Conservation (phyloP, 1,139 yeast genomes). For the Kodamaea sp. region DNA sequence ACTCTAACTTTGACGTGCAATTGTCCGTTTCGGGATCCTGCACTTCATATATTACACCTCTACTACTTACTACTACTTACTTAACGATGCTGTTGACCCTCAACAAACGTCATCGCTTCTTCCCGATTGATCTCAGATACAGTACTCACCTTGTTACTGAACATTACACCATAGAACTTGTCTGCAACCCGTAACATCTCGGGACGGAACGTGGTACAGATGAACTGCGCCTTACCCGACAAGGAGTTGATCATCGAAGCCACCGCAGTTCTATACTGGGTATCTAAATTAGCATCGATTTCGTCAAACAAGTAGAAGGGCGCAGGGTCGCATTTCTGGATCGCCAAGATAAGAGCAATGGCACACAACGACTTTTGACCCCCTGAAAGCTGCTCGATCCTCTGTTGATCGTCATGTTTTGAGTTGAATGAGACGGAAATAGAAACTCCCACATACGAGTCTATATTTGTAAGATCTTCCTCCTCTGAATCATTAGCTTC, state of each 20-base stretch:
- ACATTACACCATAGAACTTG: conserved; percentile 84
- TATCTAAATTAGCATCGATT: conserved; percentile 92
- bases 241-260: conserved; percentile 72
- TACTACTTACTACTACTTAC: not conserved
- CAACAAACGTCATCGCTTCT: conserved; percentile 80
- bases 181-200: conserved; percentile 90
- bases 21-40: too few species aligned
- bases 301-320: conserved; percentile 96
- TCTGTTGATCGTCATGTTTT: conserved; percentile 79
- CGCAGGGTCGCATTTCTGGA: conserved; percentile 94
- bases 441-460: conserved; percentile 77
- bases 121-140: conserved; percentile 69
- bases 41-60: not conserved
- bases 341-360: conserved; percentile 86
- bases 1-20: too few species aligned
- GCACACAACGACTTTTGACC: conserved; percentile 97
- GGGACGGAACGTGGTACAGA: conserved; percentile 93
- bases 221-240: conserved; percentile 76
- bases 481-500: conserved; percentile 18
- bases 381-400: conserved; percentile 90
- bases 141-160: conserved; percentile 78
- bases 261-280: conserved; percentile 88
- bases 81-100: conserved; percentile 48
- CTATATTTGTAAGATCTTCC: conserved; percentile 33
- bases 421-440: conserved; percentile 91